Evolutionary conservation across 2,329 filamentous ascomycete genomes (phyloP), one percentile per base, ranked within the genome.

Genomic region (Pyrenochaeta sp.): DNA sequence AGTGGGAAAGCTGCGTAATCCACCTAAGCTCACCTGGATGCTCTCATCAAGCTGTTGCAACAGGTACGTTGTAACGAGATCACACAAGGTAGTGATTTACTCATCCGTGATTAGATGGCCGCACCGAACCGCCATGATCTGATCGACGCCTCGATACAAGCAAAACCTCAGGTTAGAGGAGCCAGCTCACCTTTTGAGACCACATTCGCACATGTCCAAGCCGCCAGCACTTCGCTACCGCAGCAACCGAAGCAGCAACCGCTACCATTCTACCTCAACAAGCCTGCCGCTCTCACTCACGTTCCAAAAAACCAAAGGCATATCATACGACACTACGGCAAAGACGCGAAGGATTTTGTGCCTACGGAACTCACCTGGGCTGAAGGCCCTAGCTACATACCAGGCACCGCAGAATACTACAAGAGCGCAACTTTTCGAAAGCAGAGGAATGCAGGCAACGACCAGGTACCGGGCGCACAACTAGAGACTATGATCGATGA

Each of bases 351-450:
- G 5, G 6, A 2, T 12, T n/a, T 28, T n/a, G 25, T 28, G 24
- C 42, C 42, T 8, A 44, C 24, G 4, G 24, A 30, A 24, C 15
- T 28, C 25, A 59, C 49, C 2, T 37, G 45, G 22, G 48, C 39
- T 2, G 32, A 51, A 5, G 42, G 42, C 9, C 42, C 24, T 2
- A 13, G 10, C 13, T 1, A 58, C 12, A 10, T 27, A 3, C 55
- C 52, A 1, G 55, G 61, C 5, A 54, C 55, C 28, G 50, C 52
- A 30, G 58, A 50, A 5, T 64, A 64, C 47, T 61, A 64, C 52
- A 59, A 59, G 39, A 59, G 55, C 43, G 47, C 36, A 27, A 19
- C 32, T 2, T 61, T 59, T 46, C 48, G 46, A n/a, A 48, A 56
- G 30, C 59, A 51, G 24, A 36, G 50, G 22, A 27, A 27, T 9